A percentile compares a stretch with the other conserved stretches of the same genome.
Evolutionary conservation across 2,329 filamentous ascomycete species (phyloP).

Genomic region (Botrytis paeoniae): DNA sequence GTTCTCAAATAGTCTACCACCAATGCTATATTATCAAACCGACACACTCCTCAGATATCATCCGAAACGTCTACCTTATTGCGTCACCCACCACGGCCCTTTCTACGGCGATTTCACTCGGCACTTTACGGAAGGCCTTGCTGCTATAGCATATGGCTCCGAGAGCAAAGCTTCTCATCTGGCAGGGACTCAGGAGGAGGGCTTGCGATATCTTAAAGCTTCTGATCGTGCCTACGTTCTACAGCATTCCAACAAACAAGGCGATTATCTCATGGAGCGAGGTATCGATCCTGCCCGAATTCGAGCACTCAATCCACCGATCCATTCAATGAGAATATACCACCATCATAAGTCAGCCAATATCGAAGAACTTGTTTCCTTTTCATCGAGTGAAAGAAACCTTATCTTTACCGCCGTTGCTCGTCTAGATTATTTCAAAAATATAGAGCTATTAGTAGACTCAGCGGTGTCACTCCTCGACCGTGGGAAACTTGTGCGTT

Average conservation of each 20-base stretch:
- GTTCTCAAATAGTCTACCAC: neutral
- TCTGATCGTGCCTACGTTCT: constrained; percentile 22
- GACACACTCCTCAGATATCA: constrained; percentile 24
- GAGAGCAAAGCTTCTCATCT: constrained; percentile 23
- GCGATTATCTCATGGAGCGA: constrained; percentile 23
- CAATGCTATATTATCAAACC: constrained; percentile 25
- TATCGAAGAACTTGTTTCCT: constrained; percentile 3
- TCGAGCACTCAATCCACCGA: constrained; percentile 22
- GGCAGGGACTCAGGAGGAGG: constrained; percentile 20
- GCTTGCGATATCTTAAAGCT: constrained; percentile 19
- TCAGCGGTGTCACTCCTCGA: constrained; percentile 20
- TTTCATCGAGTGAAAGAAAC: constrained; percentile 15
- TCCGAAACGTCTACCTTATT: constrained; percentile 21
- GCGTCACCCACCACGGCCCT: constrained; percentile 25
- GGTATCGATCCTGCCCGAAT: constrained; percentile 21
- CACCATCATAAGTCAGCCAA: neutral
- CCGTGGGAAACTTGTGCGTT: constrained; percentile 13
- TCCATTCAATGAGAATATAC: constrained; percentile 17
- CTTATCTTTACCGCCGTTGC: constrained; percentile 25
- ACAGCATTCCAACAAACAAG: constrained; percentile 23
- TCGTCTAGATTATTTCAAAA: constrained; percentile 25
- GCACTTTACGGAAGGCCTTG: constrained; percentile 20
- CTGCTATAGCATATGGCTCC: constrained; percentile 24
- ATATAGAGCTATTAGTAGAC: constrained; percentile 23
- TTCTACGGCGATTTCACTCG: constrained; percentile 23